Percentiles rank a stretch among this genome's conserved stretches.
Evolutionary conservation across 2,329 filamentous ascomycete species (phyloP).

Genomic region (Albifimbria verrucaria): DNA sequence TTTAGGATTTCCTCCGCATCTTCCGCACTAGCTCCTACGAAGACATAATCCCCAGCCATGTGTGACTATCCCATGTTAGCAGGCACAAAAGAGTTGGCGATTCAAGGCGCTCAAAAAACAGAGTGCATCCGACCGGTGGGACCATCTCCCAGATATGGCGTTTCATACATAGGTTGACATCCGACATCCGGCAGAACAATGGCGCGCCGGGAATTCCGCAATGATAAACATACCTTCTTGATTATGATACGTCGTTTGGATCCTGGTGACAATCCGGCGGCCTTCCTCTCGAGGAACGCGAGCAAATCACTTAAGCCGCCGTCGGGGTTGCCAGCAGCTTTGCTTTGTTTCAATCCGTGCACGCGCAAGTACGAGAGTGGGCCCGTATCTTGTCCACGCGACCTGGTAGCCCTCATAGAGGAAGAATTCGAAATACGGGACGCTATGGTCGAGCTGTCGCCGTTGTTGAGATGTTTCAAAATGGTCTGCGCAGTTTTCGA

Average conservation of each 20-base stretch:
- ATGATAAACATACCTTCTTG: constrained; percentile 68
- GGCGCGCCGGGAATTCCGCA: constrained; percentile 27
- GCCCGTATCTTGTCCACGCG: constrained; percentile 16
- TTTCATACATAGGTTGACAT: constrained; percentile 14
- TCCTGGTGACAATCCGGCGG: constrained; percentile 44
- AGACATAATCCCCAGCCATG: constrained; percentile 64
- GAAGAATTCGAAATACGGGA: constrained; percentile 30
- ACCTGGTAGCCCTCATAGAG: constrained; percentile 19
- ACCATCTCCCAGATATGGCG: constrained; percentile 13
- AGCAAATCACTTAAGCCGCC: constrained; percentile 64
- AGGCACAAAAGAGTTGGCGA: constrained; percentile 44
- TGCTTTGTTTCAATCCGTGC: constrained; percentile 64
- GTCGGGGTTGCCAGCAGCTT: constrained; percentile 62
- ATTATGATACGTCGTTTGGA: constrained; percentile 57
- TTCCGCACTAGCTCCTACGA: constrained; percentile 63
- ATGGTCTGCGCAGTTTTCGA: constrained; percentile 41
- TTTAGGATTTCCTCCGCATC: constrained; percentile 63
- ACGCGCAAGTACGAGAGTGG: constrained; percentile 43
- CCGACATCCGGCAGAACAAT: constrained; percentile 11
- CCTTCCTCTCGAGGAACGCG: constrained; percentile 69
- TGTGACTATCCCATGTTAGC: constrained; percentile 71
- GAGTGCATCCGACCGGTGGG: constrained; percentile 15
- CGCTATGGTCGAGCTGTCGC: constrained; percentile 27
- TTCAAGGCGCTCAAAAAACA: constrained; percentile 13
- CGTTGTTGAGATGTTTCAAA: constrained; percentile 36